A percentile compares a stretch with the other conserved stretches of the same genome.
These are phyloP conservation scores for Rhizophlyctis rosea DNA, from an alignment of 192 early-diverging fungal species.

Conservation along the genomic window DNA sequence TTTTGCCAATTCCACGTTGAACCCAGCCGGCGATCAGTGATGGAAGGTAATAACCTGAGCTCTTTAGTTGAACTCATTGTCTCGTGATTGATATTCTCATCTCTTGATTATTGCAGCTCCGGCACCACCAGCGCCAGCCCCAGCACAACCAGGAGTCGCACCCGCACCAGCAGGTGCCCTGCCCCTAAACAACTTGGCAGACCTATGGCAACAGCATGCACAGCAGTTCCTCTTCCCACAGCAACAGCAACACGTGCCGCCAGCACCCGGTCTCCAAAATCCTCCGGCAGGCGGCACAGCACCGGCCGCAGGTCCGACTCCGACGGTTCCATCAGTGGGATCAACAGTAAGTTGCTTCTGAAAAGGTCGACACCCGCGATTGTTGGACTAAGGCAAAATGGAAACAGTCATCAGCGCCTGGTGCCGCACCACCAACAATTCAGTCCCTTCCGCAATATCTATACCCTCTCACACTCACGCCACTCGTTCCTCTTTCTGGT, in stretches of 20 bases:
- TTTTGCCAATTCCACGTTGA: too few relatives aligned
- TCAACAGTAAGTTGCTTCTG: slow-evolving; percentile 17
- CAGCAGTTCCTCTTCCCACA: slow-evolving; percentile 8
- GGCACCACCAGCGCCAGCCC: slow-evolving; percentile 14
- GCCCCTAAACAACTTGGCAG: too few relatives aligned
- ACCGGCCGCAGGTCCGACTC: too few relatives aligned
- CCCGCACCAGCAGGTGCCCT: too few relatives aligned
- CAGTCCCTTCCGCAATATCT: too few relatives aligned
- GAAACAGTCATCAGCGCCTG: too few relatives aligned
- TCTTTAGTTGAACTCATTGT: not conserved
- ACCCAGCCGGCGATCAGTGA: slow-evolving; percentile 40
- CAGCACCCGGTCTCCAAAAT: slow-evolving; percentile 18
- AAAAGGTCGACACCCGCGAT: slow-evolving; percentile 7
- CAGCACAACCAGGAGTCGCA: slow-evolving; percentile 17
- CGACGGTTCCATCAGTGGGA: slow-evolving; percentile 20
- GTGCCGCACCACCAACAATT: too few relatives aligned
- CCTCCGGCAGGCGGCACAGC: too few relatives aligned
- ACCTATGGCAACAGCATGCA: slow-evolving; percentile 10
- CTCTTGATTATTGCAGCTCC: not conserved
- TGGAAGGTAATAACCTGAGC: slow-evolving; percentile 32
- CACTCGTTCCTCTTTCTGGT: slow-evolving; percentile 24
- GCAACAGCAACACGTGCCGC: slow-evolving; percentile 6
- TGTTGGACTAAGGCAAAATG: too few relatives aligned
- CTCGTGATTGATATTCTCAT: not conserved
- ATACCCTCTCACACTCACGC: slow-evolving; percentile 38